Conservation (phyloP, 2,329 filamentous ascomycete genomes). For the Fusarium tjaetaba region DNA sequence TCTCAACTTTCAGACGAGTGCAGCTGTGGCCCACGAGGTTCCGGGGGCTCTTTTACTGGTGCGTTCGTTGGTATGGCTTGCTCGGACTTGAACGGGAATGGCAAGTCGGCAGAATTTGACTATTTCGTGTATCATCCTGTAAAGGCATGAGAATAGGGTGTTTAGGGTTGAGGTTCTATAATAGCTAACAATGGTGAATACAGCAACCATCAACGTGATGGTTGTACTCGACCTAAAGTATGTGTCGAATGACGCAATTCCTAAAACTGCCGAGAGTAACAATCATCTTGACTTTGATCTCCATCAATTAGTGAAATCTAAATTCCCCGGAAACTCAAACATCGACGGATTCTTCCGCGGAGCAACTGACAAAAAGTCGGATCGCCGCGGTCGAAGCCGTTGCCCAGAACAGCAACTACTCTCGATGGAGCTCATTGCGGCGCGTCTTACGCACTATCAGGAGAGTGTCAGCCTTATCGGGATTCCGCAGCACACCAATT, state of each 20-base stretch:
- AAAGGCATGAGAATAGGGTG: not conserved
- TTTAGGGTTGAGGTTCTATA: not conserved
- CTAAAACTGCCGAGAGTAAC: not conserved
- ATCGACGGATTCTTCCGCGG: not conserved
- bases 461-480: not conserved
- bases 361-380: not conserved
- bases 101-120: conserved; percentile 57
- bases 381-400: not conserved
- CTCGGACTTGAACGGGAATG: conserved; percentile 64
- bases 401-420: not conserved
- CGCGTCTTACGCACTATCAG: not conserved
- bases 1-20: conserved; percentile 70
- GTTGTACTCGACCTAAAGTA: not conserved
- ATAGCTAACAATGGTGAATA: not conserved
- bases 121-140: conserved; percentile 49
- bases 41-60: conserved; percentile 70
- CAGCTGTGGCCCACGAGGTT: conserved; percentile 61
- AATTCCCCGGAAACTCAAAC: not conserved
- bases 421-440: not conserved
- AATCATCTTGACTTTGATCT: not conserved
- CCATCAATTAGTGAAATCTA: not conserved
- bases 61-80: conserved; percentile 67
- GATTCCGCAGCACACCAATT: conserved; percentile 5
- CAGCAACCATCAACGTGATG: not conserved
- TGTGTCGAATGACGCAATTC: not conserved